Conservation (phyloP, 805 yeast species). For the Kodamaea laetipori region DNA sequence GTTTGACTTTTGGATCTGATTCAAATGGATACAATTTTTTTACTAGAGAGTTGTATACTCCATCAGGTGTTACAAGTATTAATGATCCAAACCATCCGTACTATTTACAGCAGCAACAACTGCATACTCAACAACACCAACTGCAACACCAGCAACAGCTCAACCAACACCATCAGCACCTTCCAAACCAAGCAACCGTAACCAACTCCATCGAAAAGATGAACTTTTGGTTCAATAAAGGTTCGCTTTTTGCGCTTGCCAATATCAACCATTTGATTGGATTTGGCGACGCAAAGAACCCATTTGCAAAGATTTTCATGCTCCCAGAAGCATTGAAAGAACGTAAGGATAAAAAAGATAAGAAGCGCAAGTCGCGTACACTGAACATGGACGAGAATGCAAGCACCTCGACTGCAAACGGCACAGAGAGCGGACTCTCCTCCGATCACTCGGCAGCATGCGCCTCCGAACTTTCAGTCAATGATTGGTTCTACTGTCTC, state of each 20-base stretch:
- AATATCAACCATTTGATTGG: constrained; percentile 76
- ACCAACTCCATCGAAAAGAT: constrained; percentile 47
- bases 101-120: constrained; percentile 22
- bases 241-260: constrained; percentile 73
- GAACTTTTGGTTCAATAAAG: constrained; percentile 76
- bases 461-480: constrained; percentile 36
- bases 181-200: neutral
- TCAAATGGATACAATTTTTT: constrained; percentile 65
- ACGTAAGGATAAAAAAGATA: constrained; percentile 70
- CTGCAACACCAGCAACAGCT: constrained; percentile 8
- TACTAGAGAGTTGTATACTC: constrained; percentile 41
- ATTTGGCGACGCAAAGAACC: constrained; percentile 73
- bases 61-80: constrained; percentile 20
- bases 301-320: constrained; percentile 73
- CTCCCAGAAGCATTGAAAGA: constrained; percentile 72
- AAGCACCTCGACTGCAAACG: neutral
- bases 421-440: neutral
- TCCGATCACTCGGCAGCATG: constrained; percentile 11
- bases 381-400: constrained; percentile 3
- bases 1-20: constrained; percentile 68
- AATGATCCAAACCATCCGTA: constrained; percentile 25
- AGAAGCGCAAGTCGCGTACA: constrained; percentile 49
- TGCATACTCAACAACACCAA: neutral
- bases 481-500: constrained; percentile 60
- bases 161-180: constrained; percentile 17